Evolutionary conservation across 371 early-diverging fungal genomes (phyloP).

Genomic region (Scutellospora calospora): DNA sequence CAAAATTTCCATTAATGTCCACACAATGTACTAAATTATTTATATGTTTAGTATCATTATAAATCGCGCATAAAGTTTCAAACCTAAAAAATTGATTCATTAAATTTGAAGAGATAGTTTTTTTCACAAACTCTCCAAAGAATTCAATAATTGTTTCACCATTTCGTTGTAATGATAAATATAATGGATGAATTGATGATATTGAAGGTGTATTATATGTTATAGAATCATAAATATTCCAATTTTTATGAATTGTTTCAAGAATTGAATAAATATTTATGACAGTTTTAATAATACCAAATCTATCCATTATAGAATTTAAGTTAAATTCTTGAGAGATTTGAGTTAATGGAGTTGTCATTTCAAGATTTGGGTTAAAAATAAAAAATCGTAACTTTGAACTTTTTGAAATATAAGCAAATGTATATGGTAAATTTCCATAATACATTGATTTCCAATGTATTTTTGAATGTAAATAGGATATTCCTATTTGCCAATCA

Average conservation of each 20-base stretch:
- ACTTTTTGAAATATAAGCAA: constrained; percentile 20
- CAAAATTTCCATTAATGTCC: background rate
- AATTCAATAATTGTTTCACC: background rate
- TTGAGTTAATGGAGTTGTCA: background rate
- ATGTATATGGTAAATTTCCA: constrained; percentile 14
- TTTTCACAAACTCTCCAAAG: constrained; percentile 5
- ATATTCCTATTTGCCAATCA: constrained; percentile 5
- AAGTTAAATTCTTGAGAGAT: constrained; percentile 24
- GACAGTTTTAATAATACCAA: background rate
- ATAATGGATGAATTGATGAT: constrained; percentile 22
- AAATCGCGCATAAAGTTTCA: background rate
- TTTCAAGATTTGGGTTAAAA: background rate
- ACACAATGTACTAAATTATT: constrained; percentile 26
- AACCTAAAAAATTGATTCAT: background rate
- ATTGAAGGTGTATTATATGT: background rate
- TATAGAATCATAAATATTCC: background rate
- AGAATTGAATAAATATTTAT: constrained; percentile 4
- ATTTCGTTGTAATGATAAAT: constrained; percentile 1
- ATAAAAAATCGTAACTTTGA: background rate
- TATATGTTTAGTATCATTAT: background rate
- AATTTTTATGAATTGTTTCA: background rate
- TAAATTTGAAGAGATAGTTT: background rate
- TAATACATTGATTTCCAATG: constrained; percentile 30
- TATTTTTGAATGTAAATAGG: background rate
- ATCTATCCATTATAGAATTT: constrained; percentile 6